phyloP scores from a whole-genome alignment of 768 basidiomycete species.

The Rhodosporidiobolus sp. region DNA sequence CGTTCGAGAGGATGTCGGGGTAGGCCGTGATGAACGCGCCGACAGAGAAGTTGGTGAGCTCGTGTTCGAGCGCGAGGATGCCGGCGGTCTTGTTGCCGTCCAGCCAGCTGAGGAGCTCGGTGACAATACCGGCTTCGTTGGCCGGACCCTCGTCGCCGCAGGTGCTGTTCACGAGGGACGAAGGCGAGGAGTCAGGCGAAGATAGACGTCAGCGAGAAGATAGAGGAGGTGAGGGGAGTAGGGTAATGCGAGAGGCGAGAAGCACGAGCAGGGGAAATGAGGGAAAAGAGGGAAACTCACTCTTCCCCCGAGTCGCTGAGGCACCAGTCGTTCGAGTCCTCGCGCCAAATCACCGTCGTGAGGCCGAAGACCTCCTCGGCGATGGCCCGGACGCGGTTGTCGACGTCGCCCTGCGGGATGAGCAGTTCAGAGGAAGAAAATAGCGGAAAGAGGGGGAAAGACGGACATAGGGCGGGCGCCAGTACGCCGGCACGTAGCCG shows the following conservation, averaged over 20 bases:
- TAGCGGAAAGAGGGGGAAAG: constrained; percentile 52
- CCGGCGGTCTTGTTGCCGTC: constrained; percentile 50
- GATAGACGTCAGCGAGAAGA: too few relatives aligned
- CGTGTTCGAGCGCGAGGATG: constrained; percentile 80
- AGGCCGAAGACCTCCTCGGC: constrained; percentile 83
- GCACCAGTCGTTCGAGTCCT: constrained; percentile 54
- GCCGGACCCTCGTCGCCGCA: constrained; percentile 11
- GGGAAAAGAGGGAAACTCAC: not conserved
- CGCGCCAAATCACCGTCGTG: constrained; percentile 63
- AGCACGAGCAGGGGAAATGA: too few relatives aligned
- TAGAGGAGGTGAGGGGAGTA: not conserved
- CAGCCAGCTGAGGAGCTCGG: constrained; percentile 11
- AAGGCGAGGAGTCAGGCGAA: too few relatives aligned
- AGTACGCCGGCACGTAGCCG: constrained; percentile 69
- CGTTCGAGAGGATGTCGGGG: constrained; percentile 57
- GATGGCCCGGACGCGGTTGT: constrained; percentile 77
- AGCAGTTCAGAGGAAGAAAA: too few relatives aligned
- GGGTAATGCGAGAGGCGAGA: not conserved
- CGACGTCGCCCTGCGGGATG: constrained; percentile 54
- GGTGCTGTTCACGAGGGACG: too few relatives aligned
- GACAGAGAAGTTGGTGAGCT: constrained; percentile 62
- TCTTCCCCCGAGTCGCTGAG: not conserved
- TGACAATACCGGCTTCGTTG: not conserved
- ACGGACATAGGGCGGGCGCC: constrained; percentile 71
- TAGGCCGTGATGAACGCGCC: constrained; percentile 57